Base-by-base conservation (phyloP, 805 yeast species). In the Kodamaea kakaduensis region DNA sequence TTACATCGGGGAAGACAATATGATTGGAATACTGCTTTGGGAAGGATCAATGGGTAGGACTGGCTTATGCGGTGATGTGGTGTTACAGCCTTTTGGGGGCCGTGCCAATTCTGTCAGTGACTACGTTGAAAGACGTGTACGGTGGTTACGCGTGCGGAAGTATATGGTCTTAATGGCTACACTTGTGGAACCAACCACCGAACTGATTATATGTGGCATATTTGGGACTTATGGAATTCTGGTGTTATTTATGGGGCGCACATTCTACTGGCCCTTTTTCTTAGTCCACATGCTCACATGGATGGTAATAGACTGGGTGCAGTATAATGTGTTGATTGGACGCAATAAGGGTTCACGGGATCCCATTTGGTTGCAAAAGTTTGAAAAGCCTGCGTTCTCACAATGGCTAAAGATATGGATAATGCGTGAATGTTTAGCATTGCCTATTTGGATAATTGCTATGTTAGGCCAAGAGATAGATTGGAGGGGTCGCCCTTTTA, bases 1-100 rank as follows among this genome's bases (percentile, higher is more conserved):
- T 38, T 88, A 81, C 54, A 87, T 87, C 50, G 95, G 95, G 5
- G 96, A 87, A 54, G 96, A 87, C 56, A 87, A 87, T 56, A 84
- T 86, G 94, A 87, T 87, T 43, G 95, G 85, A 4, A 86, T 84
- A 32, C 84, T 87, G 1, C 53, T 87, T 12, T 87, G 95, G 95
- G 77, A 77, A 32, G 54, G 54, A 40, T 79, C 84, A 16, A 37
- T 49, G 16, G 82, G 84, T 2, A 64, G 88, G 45, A 84, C 95
- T 0, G 88, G 82, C 0, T 67, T 86, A 69, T 80, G 90, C 1
- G 77, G 83, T 1, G 95, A 87, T 52, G 72, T 77, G 31, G 95
- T 79, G 1, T 59, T 84, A 3, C 96, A 87, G 52, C 96, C 96
- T 0, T 46, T 67, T 19, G 51, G 60, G 37, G 64, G 59, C 18